Evolutionary conservation across 306 rosid genomes (phyloP).

Genomic region (Vigna unguiculata): DNA sequence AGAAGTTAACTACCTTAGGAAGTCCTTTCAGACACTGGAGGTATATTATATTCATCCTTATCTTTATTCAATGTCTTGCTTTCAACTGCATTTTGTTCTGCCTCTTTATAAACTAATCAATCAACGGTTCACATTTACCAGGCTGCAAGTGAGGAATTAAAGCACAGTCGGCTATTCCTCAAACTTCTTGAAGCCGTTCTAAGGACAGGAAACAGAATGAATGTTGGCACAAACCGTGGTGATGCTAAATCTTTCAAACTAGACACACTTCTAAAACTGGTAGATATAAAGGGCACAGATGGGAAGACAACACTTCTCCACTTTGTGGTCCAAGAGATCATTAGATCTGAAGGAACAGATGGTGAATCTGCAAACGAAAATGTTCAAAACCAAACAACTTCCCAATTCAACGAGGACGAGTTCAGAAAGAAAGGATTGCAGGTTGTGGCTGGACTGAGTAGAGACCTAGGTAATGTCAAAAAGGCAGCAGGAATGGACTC

Average conservation of each 20-base stretch:
- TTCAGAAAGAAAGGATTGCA: constrained; percentile 90
- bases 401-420: constrained; percentile 71
- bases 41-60: constrained; percentile 56
- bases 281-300: constrained; percentile 95
- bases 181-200: constrained; percentile 98
- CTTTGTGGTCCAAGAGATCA: constrained; percentile 98
- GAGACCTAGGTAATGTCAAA: constrained; percentile 81
- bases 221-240: constrained; percentile 94
- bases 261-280: constrained; percentile 90
- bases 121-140: constrained; percentile 44
- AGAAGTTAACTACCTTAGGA: constrained; percentile 86
- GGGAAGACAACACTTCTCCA: constrained; percentile 98
- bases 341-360: constrained; percentile 76
- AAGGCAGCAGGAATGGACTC: constrained; percentile 98
- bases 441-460: constrained; percentile 87
- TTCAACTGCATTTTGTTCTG: constrained; percentile 34
- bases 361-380: constrained; percentile 61
- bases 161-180: constrained; percentile 86
- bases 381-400: constrained; percentile 50
- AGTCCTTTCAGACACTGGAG: constrained; percentile 89
- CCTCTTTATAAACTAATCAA: constrained; percentile 37
- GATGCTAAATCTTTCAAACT: constrained; percentile 95
- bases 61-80: constrained; percentile 33
- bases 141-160: constrained; percentile 93
- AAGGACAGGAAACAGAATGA: constrained; percentile 97